Evolutionary conservation across 768 basidiomycete species (phyloP).

Genomic region (Dacryopinax spathularia): DNA sequence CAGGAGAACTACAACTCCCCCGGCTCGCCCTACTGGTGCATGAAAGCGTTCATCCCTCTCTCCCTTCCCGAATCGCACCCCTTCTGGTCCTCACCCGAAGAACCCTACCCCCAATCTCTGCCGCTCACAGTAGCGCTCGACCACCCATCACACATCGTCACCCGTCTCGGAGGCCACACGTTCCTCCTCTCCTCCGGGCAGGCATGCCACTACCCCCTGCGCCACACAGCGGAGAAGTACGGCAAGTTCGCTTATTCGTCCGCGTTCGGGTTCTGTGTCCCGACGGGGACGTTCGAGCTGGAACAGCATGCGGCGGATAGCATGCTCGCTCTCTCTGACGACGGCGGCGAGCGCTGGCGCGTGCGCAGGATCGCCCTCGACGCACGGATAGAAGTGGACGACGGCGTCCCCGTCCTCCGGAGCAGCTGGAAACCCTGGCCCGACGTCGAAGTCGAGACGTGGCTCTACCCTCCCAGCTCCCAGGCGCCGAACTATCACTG

Average conservation of each 20-base stretch:
- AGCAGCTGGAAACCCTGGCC: conserved; percentile 65
- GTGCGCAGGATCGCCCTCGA: conserved; percentile 48
- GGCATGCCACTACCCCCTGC: conserved; percentile 64
- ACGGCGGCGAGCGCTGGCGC: conserved; percentile 59
- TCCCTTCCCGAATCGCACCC: conserved; percentile 51
- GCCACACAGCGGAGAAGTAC: conserved; percentile 66
- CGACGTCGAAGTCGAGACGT: conserved; percentile 59
- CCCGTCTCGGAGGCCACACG: conserved; percentile 48
- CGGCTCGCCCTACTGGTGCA: conserved; percentile 70
- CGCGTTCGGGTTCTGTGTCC: conserved; percentile 65
- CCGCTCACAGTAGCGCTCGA: conserved; percentile 38
- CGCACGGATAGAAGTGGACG: conserved; percentile 32
- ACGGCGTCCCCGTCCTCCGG: conserved; percentile 36
- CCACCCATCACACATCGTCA: conserved; percentile 55
- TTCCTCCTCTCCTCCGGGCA: conserved; percentile 64
- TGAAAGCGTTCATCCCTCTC: conserved; percentile 58
- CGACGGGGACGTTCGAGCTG: conserved; percentile 49
- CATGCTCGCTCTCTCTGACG: conserved; percentile 55
- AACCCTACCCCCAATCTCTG: conserved; percentile 43
- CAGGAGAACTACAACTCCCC: conserved; percentile 61
- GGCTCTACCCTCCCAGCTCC: conserved; percentile 49
- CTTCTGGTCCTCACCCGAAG: conserved; percentile 58
- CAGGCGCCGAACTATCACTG: conserved; percentile 53
- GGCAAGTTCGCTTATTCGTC: conserved; percentile 64
- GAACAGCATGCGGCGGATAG: conserved; percentile 61